Evolutionary conservation across 139 green algal species (phyloP), one percentile per base, ranked within the genome.

Genomic region (Chlamydomonas sp.): DNA sequence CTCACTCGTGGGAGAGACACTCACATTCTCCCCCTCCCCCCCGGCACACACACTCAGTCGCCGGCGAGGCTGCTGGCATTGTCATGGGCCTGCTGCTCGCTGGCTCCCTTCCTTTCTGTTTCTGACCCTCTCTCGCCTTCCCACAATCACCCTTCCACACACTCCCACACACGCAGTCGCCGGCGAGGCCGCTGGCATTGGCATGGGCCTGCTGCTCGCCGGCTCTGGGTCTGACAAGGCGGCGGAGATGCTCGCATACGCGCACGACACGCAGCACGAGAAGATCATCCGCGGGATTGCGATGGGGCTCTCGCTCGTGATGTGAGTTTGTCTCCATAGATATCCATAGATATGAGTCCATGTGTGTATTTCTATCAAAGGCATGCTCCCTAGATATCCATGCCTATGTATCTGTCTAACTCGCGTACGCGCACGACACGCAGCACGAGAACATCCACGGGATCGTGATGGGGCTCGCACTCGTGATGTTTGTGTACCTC

Each of bases 391-490:
- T n/a, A n/a, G n/a, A n/a, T n/a, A n/a, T n/a, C n/a, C n/a, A n/a
- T n/a, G n/a, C n/a, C n/a, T n/a, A n/a, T n/a, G n/a, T n/a, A n/a
- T n/a, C n/a, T n/a, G n/a, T n/a, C n/a, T n/a, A n/a, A n/a, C n/a
- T n/a, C n/a, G n/a, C n/a, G n/a, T 99, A 99, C 54, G 92, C 93
- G 0, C 92, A 97, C 64, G 93, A 99, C 78, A 98, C 94, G 43
- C 86, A 93, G 83, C 90, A 96, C 67, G 90, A 96, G 81, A 96
- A 96, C 79, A 92, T 94, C 37, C 80, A 80, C 0, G 84, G n/a
- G 30, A 68, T 97, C 4, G 84, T 83, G 2, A 59, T 98, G 43
- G 94, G 94, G 26, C 73, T 96, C 26, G 89, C 94, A 10, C 78
- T 98, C 29, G 88, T 95, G 29, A 61, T 72, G 66, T n/a, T 26